phyloP scores from a whole-genome alignment of 78 protist species.

The Pigoraptor vietnamica region DNA sequence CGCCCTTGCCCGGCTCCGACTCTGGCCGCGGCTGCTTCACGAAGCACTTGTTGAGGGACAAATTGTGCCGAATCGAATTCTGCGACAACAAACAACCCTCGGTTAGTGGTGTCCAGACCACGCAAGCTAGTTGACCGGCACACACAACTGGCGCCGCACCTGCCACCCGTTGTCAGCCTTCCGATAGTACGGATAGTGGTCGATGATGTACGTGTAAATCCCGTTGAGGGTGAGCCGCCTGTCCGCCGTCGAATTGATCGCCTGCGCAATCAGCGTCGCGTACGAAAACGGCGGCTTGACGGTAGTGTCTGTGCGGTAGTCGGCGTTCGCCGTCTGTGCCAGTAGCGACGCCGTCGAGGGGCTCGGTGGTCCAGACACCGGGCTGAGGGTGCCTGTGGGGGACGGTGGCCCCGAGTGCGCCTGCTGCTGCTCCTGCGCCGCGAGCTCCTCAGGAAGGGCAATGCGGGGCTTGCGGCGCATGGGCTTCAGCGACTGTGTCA shows the following conservation, averaged over 20 bases:
- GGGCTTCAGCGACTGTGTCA: constrained; percentile 11
- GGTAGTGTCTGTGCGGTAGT: background rate
- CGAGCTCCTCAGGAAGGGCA: too few species aligned
- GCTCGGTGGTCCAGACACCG: too few species aligned
- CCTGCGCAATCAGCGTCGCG: background rate
- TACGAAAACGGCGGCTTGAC: background rate
- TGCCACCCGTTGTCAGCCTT: background rate
- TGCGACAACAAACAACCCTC: background rate
- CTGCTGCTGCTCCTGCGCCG: too few species aligned
- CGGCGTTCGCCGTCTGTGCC: too few species aligned
- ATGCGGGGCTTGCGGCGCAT: background rate
- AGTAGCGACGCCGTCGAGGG: too few species aligned
- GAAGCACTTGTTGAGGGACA: background rate
- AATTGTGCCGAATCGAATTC: constrained; percentile 1
- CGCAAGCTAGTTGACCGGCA: too few species aligned
- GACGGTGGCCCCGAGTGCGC: too few species aligned
- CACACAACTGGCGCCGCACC: too few species aligned
- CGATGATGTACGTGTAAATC: background rate
- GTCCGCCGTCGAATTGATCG: background rate
- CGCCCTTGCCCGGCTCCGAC: background rate
- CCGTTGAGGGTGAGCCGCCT: background rate
- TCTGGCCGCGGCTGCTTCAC: background rate
- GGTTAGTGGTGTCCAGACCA: too few species aligned
- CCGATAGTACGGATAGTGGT: background rate
- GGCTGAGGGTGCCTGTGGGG: too few species aligned